phyloP scores from a whole-genome alignment of 225 moss, liverwort and hornwort genomes.

The Sphagnum contortum region DNA sequence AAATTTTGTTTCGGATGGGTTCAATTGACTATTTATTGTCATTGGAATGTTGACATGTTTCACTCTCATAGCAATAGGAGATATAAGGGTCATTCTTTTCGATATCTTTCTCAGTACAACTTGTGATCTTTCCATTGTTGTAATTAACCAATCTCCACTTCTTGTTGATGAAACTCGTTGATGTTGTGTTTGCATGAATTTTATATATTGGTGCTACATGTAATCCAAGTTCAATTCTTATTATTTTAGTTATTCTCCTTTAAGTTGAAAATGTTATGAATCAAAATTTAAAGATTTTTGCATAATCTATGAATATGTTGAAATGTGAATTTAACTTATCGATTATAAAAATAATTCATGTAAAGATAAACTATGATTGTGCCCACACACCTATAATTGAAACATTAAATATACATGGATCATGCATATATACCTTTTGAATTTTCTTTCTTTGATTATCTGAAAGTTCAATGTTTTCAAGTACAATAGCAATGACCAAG shows the following conservation, averaged over 20 bases:
- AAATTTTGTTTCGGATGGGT: too few relatives aligned
- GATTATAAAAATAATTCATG: too few relatives aligned
- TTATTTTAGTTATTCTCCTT: too few relatives aligned
- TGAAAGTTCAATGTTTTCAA: slow-evolving; percentile 77
- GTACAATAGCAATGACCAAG: slow-evolving; percentile 82
- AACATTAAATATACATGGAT: too few relatives aligned
- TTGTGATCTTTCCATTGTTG: slow-evolving; percentile 60
- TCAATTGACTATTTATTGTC: too few relatives aligned
- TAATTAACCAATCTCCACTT: slow-evolving; percentile 77
- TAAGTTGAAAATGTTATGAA: too few relatives aligned
- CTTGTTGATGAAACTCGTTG: slow-evolving; percentile 40
- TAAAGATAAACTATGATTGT: too few relatives aligned
- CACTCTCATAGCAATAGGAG: slow-evolving; percentile 36
- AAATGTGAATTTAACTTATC: too few relatives aligned
- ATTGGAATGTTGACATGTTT: slow-evolving; percentile 22
- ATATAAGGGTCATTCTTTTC: slow-evolving; percentile 9
- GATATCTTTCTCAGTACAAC: slow-evolving; percentile 14
- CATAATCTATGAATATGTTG: too few relatives aligned
- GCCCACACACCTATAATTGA: too few relatives aligned
- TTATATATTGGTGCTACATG: slow-evolving; percentile 61
- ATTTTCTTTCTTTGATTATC: slow-evolving; percentile 82
- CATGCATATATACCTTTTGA: slow-evolving; percentile 44
- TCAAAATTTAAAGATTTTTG: too few relatives aligned
- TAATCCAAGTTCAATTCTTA: too few relatives aligned
- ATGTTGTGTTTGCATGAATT: slow-evolving; percentile 59